phyloP scores from a whole-genome alignment of 495 filamentous ascomycete genomes.

The Penicillium turbatum region DNA sequence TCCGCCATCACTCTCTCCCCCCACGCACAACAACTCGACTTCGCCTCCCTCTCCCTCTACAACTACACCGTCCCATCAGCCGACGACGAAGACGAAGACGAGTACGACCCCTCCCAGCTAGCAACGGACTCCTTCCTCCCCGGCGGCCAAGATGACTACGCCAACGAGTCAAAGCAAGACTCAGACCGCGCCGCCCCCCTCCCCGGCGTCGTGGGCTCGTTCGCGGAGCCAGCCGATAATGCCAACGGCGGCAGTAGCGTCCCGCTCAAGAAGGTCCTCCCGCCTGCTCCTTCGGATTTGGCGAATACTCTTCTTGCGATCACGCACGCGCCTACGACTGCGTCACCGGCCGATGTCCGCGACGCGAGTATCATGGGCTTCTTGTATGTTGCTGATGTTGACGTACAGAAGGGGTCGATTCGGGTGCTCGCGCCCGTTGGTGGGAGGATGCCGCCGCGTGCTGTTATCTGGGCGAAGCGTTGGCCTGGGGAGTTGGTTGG shows the following conservation, averaged over 20 bases:
- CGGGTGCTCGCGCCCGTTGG: conserved; percentile 77
- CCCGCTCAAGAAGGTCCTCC: conserved; percentile 35
- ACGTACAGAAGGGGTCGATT: conserved; percentile 76
- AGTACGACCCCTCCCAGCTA: conserved; percentile 43
- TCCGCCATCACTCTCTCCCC: conserved; percentile 73
- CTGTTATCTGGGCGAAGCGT: conserved; percentile 61
- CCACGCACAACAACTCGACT: conserved; percentile 74
- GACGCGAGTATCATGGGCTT: conserved; percentile 89
- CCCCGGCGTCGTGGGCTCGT: conserved; percentile 22
- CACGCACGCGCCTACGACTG: conserved; percentile 63
- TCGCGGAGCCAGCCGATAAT: conserved; percentile 10
- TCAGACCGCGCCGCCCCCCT: conserved; percentile 18
- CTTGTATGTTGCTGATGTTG: conserved; percentile 85
- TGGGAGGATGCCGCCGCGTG: conserved; percentile 69
- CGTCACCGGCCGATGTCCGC: conserved; percentile 65
- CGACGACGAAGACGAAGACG: conserved; percentile 44
- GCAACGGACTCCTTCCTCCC: conserved; percentile 45
- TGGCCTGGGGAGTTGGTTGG: conserved; percentile 51
- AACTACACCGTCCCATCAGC: conserved; percentile 46
- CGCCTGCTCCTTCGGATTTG: conserved; percentile 31
- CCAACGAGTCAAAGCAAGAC: conserved; percentile 20
- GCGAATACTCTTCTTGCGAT: conserved; percentile 72
- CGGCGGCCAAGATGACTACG: conserved; percentile 37
- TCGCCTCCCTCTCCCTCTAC: conserved; percentile 68
- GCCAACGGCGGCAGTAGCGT: conserved; percentile 20